Evolutionary conservation across 2,329 filamentous ascomycete species (phyloP).

Genomic region (Nothophoma quercina): DNA sequence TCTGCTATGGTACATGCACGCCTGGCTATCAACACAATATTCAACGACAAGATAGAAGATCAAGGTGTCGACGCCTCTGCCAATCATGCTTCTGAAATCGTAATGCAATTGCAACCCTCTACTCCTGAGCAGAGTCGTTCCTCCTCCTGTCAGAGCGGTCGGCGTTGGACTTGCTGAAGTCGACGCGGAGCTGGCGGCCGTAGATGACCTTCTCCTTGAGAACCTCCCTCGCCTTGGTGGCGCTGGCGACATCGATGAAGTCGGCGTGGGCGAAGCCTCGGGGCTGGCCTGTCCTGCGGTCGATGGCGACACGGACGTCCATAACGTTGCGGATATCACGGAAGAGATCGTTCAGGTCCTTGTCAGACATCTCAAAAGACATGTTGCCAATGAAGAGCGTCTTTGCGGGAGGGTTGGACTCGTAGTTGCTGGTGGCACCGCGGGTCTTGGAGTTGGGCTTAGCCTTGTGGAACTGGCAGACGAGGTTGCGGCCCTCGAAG

Average conservation of each 20-base stretch:
- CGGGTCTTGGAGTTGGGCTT: constrained; percentile 24
- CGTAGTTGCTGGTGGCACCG: constrained; percentile 1
- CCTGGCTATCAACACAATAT: constrained; percentile 36
- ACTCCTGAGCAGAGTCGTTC: constrained; percentile 27
- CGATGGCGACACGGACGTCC: constrained; percentile 83
- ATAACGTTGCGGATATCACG: constrained; percentile 71
- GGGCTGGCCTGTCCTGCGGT: constrained; percentile 79
- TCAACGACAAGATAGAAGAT: constrained; percentile 26
- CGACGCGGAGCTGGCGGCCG: constrained; percentile 70
- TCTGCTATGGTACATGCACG: constrained; percentile 41
- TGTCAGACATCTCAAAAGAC: constrained; percentile 83
- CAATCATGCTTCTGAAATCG: constrained; percentile 6
- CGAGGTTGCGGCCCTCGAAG: constrained; percentile 69
- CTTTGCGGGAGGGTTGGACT: constrained; percentile 60
- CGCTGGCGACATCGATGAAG: constrained; percentile 73
- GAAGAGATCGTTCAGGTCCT: constrained; percentile 82
- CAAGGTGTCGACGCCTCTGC: background rate
- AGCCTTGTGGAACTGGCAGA: constrained; percentile 65
- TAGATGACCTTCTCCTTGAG: constrained; percentile 68
- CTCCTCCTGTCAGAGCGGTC: constrained; percentile 4
- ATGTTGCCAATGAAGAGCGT: constrained; percentile 87
- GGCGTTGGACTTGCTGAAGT: constrained; percentile 60
- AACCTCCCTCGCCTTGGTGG: constrained; percentile 65
- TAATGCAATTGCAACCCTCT: background rate
- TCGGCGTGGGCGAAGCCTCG: constrained; percentile 87